Evolutionary conservation across 495 filamentous ascomycete species (phyloP).

Genomic region (Tuber brumale): DNA sequence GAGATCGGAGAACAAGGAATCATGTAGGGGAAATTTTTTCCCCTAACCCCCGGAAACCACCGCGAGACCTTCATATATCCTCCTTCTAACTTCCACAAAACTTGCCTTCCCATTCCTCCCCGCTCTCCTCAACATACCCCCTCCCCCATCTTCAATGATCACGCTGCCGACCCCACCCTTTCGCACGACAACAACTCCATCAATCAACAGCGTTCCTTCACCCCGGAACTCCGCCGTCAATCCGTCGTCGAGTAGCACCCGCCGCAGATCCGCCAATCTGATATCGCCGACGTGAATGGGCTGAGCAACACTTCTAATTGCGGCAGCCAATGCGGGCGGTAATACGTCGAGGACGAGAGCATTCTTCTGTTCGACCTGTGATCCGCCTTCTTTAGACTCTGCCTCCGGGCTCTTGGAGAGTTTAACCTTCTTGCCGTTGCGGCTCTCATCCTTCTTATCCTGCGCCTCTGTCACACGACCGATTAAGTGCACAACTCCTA

Average conservation of each 20-base stretch:
- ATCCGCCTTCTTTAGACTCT: conserved; percentile 36
- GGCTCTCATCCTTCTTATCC: conserved; percentile 30
- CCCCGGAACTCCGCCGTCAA: conserved; percentile 89
- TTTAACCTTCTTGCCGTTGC: conserved; percentile 58
- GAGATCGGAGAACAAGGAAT: background rate
- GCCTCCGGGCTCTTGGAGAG: conserved; percentile 42
- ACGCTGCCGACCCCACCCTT: conserved; percentile 72
- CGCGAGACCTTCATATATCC: conserved; percentile 77
- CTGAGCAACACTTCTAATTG: conserved; percentile 69
- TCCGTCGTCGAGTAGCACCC: conserved; percentile 70
- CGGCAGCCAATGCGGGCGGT: conserved; percentile 66
- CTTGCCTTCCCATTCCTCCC: conserved; percentile 46
- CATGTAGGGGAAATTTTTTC: background rate
- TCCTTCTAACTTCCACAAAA: conserved; percentile 69
- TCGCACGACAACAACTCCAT: conserved; percentile 76
- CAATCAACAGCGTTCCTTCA: conserved; percentile 84
- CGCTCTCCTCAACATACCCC: conserved; percentile 49
- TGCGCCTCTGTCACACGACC: conserved; percentile 33
- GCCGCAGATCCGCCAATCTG: conserved; percentile 77
- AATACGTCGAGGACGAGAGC: conserved; percentile 70
- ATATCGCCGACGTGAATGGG: conserved; percentile 94
- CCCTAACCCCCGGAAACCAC: conserved; percentile 63
- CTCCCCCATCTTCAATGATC: conserved; percentile 77
- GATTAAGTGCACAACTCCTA: conserved; percentile 63
- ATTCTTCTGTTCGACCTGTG: conserved; percentile 16